Percentiles rank a stretch among this genome's conserved stretches.
These are phyloP conservation scores for Suillus sp. DNA, from an alignment of 768 basidiomycete species.

Conservation along the genomic window DNA sequence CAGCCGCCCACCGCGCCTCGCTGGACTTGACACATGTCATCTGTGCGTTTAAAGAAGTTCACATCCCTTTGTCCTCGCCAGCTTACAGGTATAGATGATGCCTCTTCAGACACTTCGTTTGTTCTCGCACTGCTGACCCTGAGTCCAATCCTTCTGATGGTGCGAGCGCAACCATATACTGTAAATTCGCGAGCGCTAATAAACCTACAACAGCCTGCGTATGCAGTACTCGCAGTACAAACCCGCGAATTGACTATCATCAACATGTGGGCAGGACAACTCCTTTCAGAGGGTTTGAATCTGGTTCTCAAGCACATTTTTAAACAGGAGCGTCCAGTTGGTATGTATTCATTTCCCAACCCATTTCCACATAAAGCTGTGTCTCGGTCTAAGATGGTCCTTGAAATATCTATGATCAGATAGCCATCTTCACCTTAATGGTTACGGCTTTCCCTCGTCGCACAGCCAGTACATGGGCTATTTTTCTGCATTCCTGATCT, in stretches of 20 bases:
- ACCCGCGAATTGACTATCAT: slow-evolving; percentile 81
- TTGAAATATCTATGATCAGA: slow-evolving; percentile 19
- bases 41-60: slow-evolving; percentile 42
- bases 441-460: slow-evolving; percentile 87
- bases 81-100: slow-evolving; percentile 51
- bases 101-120: slow-evolving; percentile 57
- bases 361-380: not conserved
- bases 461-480: slow-evolving; percentile 93
- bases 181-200: slow-evolving; percentile 8
- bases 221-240: slow-evolving; percentile 71
- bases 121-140: slow-evolving; percentile 64
- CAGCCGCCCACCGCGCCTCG: slow-evolving; percentile 39
- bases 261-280: slow-evolving; percentile 82
- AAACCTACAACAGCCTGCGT: slow-evolving; percentile 59
- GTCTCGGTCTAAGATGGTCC: not conserved
- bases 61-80: not conserved
- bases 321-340: slow-evolving; percentile 67
- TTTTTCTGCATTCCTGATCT: slow-evolving; percentile 73
- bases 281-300: slow-evolving; percentile 71
- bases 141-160: slow-evolving; percentile 74
- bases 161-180: slow-evolving; percentile 29
- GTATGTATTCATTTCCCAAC: slow-evolving; percentile 41
- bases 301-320: slow-evolving; percentile 65
- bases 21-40: slow-evolving; percentile 70
- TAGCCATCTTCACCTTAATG: slow-evolving; percentile 39